These are phyloP conservation scores for Euphorbia neoarborescens DNA, from an alignment of 441 rosid genomes.

Conservation along the genomic window DNA sequence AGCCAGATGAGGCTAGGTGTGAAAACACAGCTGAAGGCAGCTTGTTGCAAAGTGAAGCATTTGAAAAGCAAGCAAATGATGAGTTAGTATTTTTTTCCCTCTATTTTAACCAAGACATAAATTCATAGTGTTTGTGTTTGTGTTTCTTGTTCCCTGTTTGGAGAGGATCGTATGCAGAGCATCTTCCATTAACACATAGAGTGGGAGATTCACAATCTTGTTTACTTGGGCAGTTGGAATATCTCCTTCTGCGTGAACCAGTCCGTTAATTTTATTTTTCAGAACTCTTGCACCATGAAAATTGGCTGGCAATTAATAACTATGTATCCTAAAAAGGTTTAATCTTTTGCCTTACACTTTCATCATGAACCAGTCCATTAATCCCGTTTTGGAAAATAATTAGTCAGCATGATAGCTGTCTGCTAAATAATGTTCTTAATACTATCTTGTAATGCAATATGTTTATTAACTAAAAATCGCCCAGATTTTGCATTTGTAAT, in stretches of 20 bases:
- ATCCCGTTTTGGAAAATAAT: too few relatives aligned
- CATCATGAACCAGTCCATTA: too few relatives aligned
- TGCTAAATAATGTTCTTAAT: too few relatives aligned
- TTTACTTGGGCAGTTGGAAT: not conserved
- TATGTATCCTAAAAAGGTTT: not conserved
- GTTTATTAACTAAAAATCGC: too few relatives aligned
- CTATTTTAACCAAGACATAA: not conserved
- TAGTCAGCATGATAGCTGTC: too few relatives aligned
- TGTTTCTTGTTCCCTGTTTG: not conserved
- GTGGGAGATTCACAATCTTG: not conserved
- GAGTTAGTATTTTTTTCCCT: slow-evolving; percentile 20
- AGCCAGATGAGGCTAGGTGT: slow-evolving; percentile 9
- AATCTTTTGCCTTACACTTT: not conserved
- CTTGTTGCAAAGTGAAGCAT: slow-evolving; percentile 12
- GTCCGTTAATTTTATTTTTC: not conserved
- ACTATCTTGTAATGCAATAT: too few relatives aligned
- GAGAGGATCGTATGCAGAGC: not conserved
- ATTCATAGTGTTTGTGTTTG: not conserved
- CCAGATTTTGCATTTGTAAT: too few relatives aligned
- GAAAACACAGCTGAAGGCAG: not conserved
- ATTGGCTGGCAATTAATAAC: not conserved
- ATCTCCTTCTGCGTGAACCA: not conserved
- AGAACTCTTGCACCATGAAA: not conserved
- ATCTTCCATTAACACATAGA: not conserved
- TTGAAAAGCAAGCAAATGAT: slow-evolving; percentile 19